Conservation (phyloP, 2,329 filamentous ascomycete genomes). For the Teratosphaeria zuluensis region DNA sequence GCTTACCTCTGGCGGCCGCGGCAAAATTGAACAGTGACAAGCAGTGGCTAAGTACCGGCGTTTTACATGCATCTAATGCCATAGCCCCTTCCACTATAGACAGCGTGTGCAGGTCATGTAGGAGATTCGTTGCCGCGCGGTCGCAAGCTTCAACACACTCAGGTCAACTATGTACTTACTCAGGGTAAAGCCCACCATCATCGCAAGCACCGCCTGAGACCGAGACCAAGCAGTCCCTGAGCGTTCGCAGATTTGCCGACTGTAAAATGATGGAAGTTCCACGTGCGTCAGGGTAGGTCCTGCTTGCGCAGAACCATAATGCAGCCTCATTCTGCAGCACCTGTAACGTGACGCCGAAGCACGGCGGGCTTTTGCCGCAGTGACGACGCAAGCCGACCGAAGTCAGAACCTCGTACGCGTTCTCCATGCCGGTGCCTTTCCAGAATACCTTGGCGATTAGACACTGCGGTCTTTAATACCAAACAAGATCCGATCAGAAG, state of each 20-base stretch:
- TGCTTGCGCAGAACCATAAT: background rate
- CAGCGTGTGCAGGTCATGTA: background rate
- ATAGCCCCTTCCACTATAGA: background rate
- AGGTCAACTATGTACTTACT: background rate
- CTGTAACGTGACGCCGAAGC: background rate
- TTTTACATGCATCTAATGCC: background rate
- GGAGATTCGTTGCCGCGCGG: background rate
- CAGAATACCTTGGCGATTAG: background rate
- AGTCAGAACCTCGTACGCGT: background rate
- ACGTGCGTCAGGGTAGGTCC: background rate
- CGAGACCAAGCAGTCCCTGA: background rate
- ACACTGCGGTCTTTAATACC: conserved; percentile 18
- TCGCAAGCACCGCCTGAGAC: background rate
- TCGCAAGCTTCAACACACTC: background rate
- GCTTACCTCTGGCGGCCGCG: background rate
- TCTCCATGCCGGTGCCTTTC: background rate
- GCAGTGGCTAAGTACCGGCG: background rate
- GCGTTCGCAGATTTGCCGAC: background rate
- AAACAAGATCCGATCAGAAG: conserved; percentile 34
- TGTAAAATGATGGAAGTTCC: background rate
- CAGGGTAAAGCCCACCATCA: background rate
- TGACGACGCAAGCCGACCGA: background rate
- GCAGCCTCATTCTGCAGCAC: background rate
- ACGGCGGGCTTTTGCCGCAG: background rate
- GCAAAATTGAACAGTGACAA: background rate